phyloP scores from a whole-genome alignment of 208 protist genomes.

The Acanthamoeba lenticulata region DNA sequence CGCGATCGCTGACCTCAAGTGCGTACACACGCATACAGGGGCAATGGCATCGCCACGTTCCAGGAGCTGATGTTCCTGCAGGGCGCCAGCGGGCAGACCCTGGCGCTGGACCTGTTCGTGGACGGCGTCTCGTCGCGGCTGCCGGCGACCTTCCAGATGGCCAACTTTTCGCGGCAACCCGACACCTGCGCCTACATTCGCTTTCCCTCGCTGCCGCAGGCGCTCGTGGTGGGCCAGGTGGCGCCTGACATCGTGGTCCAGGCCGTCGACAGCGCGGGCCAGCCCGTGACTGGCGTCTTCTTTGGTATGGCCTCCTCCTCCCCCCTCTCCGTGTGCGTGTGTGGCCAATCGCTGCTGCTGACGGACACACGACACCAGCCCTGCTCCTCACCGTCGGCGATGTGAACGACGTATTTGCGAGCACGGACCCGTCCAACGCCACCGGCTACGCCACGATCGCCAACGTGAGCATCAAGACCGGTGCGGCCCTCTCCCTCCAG shows the following conservation, averaged over 20 bases:
- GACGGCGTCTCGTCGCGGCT: not conserved
- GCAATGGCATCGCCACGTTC: slow-evolving; percentile 23
- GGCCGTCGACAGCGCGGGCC: no score
- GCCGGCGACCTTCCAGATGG: not conserved
- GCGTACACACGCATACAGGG: not conserved
- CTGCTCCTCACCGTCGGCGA: no score
- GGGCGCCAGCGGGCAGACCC: not conserved
- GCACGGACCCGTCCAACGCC: not conserved
- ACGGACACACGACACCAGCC: no score
- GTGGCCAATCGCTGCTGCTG: no score
- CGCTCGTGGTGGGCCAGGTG: no score
- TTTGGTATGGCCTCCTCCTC: no score
- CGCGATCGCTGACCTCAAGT: not conserved
- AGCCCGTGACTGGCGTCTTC: no score
- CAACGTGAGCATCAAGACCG: not conserved
- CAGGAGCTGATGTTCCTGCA: not conserved
- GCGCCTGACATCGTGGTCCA: no score
- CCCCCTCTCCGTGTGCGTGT: not conserved
- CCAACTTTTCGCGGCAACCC: not conserved
- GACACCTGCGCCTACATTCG: not conserved
- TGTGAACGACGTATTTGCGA: not conserved
- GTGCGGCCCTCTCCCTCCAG: not conserved
- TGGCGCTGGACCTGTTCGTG: not conserved
- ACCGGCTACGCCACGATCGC: not conserved
- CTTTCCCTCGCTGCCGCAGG: no score